A percentile compares a stretch with the other conserved stretches of the same genome.
Conservation (phyloP, 176 grass and related monocot species). For the Pharus latifolius region DNA sequence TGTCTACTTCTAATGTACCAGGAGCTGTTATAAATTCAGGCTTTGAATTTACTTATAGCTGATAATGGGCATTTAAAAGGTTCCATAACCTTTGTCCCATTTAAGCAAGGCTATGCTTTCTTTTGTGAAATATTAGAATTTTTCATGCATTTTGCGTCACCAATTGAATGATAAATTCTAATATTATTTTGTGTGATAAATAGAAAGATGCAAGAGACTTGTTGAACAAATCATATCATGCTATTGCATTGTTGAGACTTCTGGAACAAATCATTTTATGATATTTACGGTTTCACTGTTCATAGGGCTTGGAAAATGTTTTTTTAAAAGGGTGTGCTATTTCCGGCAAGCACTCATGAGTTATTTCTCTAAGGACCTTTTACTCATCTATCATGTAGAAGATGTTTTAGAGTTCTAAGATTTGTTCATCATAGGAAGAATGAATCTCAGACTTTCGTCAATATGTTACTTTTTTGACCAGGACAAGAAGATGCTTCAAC, state of each 20-base stretch:
- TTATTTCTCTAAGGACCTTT: not conserved
- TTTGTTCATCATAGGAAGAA: not conserved
- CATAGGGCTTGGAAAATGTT: not conserved
- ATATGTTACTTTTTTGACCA: slow-evolving; percentile 20
- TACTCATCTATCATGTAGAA: not conserved
- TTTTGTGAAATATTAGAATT: no score
- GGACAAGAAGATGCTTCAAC: slow-evolving; percentile 88
- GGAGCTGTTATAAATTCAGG: not conserved
- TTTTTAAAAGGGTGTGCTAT: not conserved
- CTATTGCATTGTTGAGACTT: not conserved
- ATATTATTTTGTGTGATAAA: no score
- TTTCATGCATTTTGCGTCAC: no score
- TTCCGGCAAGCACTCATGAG: not conserved
- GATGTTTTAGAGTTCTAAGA: not conserved
- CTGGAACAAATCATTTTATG: not conserved
- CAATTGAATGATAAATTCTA: no score
- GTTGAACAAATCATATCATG: no score
- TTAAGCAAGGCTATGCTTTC: no score
- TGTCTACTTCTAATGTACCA: not conserved
- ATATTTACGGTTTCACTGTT: not conserved
- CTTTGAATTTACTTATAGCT: no score
- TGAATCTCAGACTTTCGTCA: slow-evolving; percentile 6
- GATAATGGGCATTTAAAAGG: no score
- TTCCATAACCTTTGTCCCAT: no score
- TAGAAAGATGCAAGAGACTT: no score